Percentiles rank a stretch among this genome's conserved stretches.
Evolutionary conservation across 2,329 filamentous ascomycete species (phyloP).

Genomic region (Apiospora phragmitis): DNA sequence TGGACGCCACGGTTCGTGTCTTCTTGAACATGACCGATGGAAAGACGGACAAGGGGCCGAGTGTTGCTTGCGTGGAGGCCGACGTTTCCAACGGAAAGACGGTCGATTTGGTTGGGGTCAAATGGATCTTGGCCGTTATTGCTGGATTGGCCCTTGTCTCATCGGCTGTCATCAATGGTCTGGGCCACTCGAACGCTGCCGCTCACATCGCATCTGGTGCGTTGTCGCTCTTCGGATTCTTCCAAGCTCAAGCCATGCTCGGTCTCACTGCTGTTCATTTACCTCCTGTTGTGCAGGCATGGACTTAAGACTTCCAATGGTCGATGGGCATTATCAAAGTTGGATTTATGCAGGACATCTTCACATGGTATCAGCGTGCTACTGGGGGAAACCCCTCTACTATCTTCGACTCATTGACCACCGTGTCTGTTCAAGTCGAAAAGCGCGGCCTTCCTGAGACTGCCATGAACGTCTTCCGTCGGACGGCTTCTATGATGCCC

Average conservation of each 20-base stretch:
- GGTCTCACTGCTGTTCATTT: slow-evolving; percentile 74
- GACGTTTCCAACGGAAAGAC: slow-evolving; percentile 81
- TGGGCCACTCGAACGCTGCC: slow-evolving; percentile 84
- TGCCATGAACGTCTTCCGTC: slow-evolving; percentile 29
- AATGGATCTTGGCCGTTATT: slow-evolving; percentile 78
- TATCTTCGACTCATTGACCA: slow-evolving; percentile 67
- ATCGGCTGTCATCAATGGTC: slow-evolving; percentile 77
- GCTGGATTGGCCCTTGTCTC: slow-evolving; percentile 73
- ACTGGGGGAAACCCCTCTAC: slow-evolving; percentile 78
- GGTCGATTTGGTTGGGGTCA: slow-evolving; percentile 76
- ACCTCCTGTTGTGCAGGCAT: slow-evolving; percentile 78
- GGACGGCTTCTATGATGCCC: slow-evolving; percentile 29
- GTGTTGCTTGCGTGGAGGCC: slow-evolving; percentile 78
- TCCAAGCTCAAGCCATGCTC: slow-evolving; percentile 83
- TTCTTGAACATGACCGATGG: slow-evolving; percentile 65
- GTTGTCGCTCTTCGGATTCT: slow-evolving; percentile 81
- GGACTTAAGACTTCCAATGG: slow-evolving; percentile 93
- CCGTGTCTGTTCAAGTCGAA: slow-evolving; percentile 73
- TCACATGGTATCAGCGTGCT: slow-evolving; percentile 85
- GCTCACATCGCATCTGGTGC: slow-evolving; percentile 85
- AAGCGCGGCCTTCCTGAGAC: slow-evolving; percentile 44
- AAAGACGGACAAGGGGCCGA: slow-evolving; percentile 39
- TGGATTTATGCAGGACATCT: slow-evolving; percentile 74
- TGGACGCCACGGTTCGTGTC: slow-evolving; percentile 76
- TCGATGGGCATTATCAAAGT: slow-evolving; percentile 86